phyloP scores from a whole-genome alignment of 192 early-diverging fungal species.

The Backusella tarrabulga region DNA sequence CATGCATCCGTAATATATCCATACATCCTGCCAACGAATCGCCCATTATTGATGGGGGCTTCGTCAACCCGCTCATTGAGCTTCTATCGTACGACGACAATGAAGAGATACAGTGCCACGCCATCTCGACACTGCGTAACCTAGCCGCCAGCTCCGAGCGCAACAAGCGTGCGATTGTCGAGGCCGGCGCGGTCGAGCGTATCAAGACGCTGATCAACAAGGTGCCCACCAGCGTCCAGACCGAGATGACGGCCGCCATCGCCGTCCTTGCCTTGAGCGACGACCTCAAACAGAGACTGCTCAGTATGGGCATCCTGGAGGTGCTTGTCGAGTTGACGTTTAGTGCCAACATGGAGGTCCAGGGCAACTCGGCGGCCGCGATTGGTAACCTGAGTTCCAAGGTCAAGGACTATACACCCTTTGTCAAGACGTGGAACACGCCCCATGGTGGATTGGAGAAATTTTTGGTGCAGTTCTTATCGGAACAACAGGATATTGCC shows the following conservation, averaged over 20 bases:
- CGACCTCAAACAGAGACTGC: slow-evolving; percentile 64
- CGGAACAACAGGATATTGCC: slow-evolving; percentile 59
- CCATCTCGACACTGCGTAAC: slow-evolving; percentile 82
- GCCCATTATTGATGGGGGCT: slow-evolving; percentile 78
- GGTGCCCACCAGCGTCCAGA: slow-evolving; percentile 61
- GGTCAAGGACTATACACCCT: slow-evolving; percentile 60
- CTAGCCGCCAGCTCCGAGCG: slow-evolving; percentile 75
- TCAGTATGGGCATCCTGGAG: slow-evolving; percentile 60
- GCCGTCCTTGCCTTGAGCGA: slow-evolving; percentile 80
- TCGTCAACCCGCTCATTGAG: slow-evolving; percentile 66
- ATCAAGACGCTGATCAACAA: slow-evolving; percentile 57
- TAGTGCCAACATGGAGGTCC: slow-evolving; percentile 61
- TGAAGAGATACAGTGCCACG: slow-evolving; percentile 85
- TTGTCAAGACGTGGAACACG: slow-evolving; percentile 65
- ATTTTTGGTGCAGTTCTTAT: slow-evolving; percentile 68
- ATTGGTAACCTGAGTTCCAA: slow-evolving; percentile 71
- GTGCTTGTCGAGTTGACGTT: slow-evolving; percentile 67
- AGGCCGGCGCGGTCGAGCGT: slow-evolving; percentile 74
- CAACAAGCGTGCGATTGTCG: slow-evolving; percentile 73
- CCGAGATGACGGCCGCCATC: slow-evolving; percentile 83
- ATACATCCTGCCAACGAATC: slow-evolving; percentile 85
- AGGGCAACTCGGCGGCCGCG: slow-evolving; percentile 76
- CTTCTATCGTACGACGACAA: slow-evolving; percentile 66
- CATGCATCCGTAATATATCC: slow-evolving; percentile 87
- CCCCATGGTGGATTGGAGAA: slow-evolving; percentile 67